Evolutionary conservation across 768 basidiomycete genomes (phyloP).

Genomic region (Leccinum boreale): DNA sequence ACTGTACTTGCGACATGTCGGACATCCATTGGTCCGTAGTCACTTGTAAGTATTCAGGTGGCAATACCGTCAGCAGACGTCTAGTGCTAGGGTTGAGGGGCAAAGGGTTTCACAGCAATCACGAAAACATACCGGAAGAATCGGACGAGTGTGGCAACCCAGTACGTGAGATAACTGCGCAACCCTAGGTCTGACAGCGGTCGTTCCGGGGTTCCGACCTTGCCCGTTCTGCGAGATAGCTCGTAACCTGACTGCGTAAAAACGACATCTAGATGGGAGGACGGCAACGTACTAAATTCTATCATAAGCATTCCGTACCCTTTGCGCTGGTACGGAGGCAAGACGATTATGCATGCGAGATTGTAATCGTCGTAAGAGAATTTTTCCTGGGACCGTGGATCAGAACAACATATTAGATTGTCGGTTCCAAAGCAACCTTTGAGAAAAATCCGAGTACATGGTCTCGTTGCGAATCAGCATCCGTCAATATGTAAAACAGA

Average conservation of each 20-base stretch:
- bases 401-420: neutral
- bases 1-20: slow-evolving; percentile 35
- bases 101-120: neutral
- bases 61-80: slow-evolving; percentile 59
- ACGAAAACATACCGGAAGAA: slow-evolving; percentile 63
- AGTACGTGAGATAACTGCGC: slow-evolving; percentile 85
- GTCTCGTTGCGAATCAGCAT: slow-evolving; percentile 73
- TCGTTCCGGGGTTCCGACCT: slow-evolving; percentile 89
- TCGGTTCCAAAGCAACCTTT: slow-evolving; percentile 39
- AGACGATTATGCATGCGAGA: slow-evolving; percentile 91
- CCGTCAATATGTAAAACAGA: slow-evolving; percentile 89
- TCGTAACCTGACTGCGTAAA: slow-evolving; percentile 70
- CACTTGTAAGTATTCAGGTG: slow-evolving; percentile 47
- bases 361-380: slow-evolving; percentile 96
- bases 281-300: slow-evolving; percentile 82
- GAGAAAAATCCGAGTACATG: slow-evolving; percentile 76
- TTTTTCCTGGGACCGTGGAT: slow-evolving; percentile 63
- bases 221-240: slow-evolving; percentile 74
- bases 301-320: slow-evolving; percentile 96
- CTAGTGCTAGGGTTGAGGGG: slow-evolving; percentile 22
- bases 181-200: slow-evolving; percentile 93
- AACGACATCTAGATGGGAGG: neutral
- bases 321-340: slow-evolving; percentile 88
- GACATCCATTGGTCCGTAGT: slow-evolving; percentile 44
- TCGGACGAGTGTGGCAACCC: slow-evolving; percentile 80